Evolutionary conservation across 2,329 filamentous ascomycete species (phyloP), one percentile per base, ranked within the genome.

Genomic region (Cladosporium sp.): DNA sequence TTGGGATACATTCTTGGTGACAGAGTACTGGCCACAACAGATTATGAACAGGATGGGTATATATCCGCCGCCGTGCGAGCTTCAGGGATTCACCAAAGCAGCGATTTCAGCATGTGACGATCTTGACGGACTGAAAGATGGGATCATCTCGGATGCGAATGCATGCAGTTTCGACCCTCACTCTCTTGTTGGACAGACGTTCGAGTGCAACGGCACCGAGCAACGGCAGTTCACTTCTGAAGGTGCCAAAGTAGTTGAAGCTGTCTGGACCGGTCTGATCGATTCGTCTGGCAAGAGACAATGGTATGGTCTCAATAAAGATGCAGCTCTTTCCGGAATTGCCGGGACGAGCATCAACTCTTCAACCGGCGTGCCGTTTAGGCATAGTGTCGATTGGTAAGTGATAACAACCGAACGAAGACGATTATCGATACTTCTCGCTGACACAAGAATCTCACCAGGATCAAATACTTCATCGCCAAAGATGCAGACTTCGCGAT

Each of bases 61-160:
- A 34, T 64, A 65, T 34, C 72, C 71, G 11, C 60, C 61, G 8
- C 39, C 51, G 0, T 77, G 74, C 61, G 73, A 75, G 43, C 55
- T 75, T n/a, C 65, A 72, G 15, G 70, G 69, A 4, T 71, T 76
- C 58, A 70, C 66, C 0, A 60, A 61, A 3, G 70, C 69, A 9
- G 74, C 73, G 2, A 65, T 76, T 5, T 60, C 63, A 8, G 69
- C 67, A 6, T 76, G 75, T 54, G 74, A 76, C 55, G 64, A 59
- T 9, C 61, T 75, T 1, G 74, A 76, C 55, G 74, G 73, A 0
- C 66, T 75, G 4, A 59, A 66, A 43, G 75, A 76, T 57, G 69
- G 72, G 1, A 64, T 74, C 15, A 67, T 74, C 49, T 61, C 67
- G 19, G 66, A 65, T 22, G 62, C 64, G 2, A 63, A 64, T 3